phyloP scores from a whole-genome alignment of 768 basidiomycete species.

The Termitomyces sp. region DNA sequence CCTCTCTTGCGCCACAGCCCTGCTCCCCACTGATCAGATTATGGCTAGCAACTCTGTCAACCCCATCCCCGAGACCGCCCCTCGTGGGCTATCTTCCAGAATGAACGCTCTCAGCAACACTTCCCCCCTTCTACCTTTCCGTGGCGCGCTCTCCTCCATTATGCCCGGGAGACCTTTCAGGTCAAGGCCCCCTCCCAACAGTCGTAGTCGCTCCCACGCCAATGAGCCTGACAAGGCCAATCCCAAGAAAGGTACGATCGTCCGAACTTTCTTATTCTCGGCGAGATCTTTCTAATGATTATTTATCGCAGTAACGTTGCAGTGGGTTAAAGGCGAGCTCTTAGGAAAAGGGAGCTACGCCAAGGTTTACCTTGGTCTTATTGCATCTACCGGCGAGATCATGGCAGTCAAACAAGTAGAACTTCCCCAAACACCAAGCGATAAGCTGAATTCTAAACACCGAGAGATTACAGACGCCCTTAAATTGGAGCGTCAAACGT shows the following conservation, averaged over 20 bases:
- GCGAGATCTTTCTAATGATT: not conserved
- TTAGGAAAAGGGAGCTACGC: slow-evolving; percentile 95
- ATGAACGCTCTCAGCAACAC: not conserved
- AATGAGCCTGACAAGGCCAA: not conserved
- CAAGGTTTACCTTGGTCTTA: slow-evolving; percentile 86
- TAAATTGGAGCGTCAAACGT: slow-evolving; percentile 80
- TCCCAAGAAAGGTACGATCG: slow-evolving; percentile 13
- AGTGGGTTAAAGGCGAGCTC: slow-evolving; percentile 90
- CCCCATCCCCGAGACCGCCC: not conserved
- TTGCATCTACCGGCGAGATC: slow-evolving; percentile 87
- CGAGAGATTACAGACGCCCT: slow-evolving; percentile 73
- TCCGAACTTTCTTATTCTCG: not conserved
- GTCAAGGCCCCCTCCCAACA: not conserved
- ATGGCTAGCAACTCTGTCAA: slow-evolving; percentile 1
- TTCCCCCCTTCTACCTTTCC: slow-evolving; percentile 2
- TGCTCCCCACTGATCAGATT: not conserved
- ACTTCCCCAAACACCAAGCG: slow-evolving; percentile 68
- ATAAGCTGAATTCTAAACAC: slow-evolving; percentile 62
- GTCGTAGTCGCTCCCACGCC: not conserved
- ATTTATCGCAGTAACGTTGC: slow-evolving; percentile 54
- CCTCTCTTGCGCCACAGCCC: not conserved
- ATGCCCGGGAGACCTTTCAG: not conserved
- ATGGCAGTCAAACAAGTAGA: slow-evolving; percentile 98
- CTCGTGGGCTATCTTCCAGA: slow-evolving; percentile 3
- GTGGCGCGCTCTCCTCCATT: not conserved